Evolutionary conservation across 1,284 basidiomycete species (phyloP).

Genomic region (Boletus sp.): DNA sequence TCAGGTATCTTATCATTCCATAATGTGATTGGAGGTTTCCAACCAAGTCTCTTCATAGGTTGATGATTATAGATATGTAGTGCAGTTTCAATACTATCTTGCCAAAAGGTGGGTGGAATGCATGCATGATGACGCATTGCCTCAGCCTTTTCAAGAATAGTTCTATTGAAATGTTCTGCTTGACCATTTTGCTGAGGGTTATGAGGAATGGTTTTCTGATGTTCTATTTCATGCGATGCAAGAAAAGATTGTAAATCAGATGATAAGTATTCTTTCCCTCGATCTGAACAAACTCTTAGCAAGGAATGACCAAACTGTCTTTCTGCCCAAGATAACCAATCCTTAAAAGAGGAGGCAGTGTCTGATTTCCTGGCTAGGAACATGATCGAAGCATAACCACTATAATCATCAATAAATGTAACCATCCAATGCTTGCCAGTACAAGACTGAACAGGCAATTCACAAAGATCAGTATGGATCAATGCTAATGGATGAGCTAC

Average conservation of each 20-base stretch:
- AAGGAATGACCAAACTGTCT: rapidly evolving
- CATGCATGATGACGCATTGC: background rate
- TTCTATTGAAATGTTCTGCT: background rate
- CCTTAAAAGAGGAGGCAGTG: background rate
- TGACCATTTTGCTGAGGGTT: background rate
- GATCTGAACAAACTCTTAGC: background rate
- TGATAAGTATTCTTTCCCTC: background rate
- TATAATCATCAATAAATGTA: background rate
- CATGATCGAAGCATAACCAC: background rate
- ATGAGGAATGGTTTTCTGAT: background rate
- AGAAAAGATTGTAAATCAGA: background rate
- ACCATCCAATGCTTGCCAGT: background rate
- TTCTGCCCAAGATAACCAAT: background rate
- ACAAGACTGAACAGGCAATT: background rate
- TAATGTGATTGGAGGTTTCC: background rate
- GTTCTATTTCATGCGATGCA: background rate
- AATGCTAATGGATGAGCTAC: background rate
- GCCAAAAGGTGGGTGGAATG: background rate
- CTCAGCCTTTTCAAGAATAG: background rate
- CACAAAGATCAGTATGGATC: background rate
- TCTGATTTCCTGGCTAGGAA: background rate
- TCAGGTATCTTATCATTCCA: background rate
- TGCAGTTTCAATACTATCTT: background rate
- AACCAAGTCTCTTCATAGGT: background rate
- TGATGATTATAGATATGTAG: background rate